Evolutionary conservation across 352 stramenopile genomes (phyloP), one percentile per base, ranked within the genome.

Genomic region (Pythium rishiriense): DNA sequence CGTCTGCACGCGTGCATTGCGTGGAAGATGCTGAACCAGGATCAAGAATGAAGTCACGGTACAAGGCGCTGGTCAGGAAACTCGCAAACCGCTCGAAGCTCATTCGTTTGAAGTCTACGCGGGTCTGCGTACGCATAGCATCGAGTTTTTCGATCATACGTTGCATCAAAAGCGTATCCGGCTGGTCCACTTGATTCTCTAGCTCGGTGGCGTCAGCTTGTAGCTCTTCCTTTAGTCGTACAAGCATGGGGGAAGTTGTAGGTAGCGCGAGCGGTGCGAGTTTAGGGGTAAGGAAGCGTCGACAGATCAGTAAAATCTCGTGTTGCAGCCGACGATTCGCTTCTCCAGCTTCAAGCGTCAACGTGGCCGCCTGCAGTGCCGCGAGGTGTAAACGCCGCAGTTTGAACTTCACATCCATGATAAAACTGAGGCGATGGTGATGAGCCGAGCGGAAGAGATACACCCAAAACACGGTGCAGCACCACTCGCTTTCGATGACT

Each of bases 391-490:
- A 46, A 52, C 64, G 76, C 14, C 73, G 76, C 15, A 89, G 67
- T 21, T 76, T 77, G 64, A 83, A 84, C 11, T 68, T 73, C 28
- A 76, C 72, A 10, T 85, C 81, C 47, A 87, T 79, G 49, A 90
- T 66, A 53, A 88, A 87, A 25, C 79, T 87, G 5, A 90, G 45
- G 8, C 72, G 74, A 15, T 87, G 68, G 37, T 88, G 78, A 28
- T 87, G 76, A 12, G 59, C 55, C 33, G 73, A 74, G 25, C 79
- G 83, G 62, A 87, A 94, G 22, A 92, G 58, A 43, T 81, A 78
- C 5, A 79, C 74, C 83, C 81, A 94, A 21, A 94, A 85, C 7
- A 94, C 85, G 1, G 72, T 87, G 53, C 75, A 88, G 28, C 67
- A 78, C 76, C 85, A 89, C 64, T 89, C 75, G 54, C 83, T 87